These are phyloP conservation scores for Oehlia diaphana DNA, from an alignment of 192 early-diverging fungal species.

Conservation along the genomic window DNA sequence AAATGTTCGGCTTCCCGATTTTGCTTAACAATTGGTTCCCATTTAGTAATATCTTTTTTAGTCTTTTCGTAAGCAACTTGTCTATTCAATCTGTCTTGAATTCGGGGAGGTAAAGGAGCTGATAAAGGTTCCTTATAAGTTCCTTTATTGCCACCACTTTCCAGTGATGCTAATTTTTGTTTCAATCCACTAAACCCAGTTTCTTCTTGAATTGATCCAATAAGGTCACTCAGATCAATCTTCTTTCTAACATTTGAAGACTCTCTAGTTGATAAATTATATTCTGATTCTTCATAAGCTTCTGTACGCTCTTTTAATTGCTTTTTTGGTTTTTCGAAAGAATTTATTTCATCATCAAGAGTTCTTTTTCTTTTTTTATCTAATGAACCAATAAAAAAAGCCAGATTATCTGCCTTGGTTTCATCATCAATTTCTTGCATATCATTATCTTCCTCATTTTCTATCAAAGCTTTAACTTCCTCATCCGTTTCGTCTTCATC, in stretches of 20 bases:
- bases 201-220: constrained; percentile 65
- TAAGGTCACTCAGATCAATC: constrained; percentile 72
- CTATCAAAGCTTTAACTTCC: constrained; percentile 40
- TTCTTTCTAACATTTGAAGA: constrained; percentile 54
- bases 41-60: constrained; percentile 81
- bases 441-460: constrained; percentile 35
- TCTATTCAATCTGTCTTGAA: constrained; percentile 85
- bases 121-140: constrained; percentile 49
- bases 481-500: constrained; percentile 24
- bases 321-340: constrained; percentile 50
- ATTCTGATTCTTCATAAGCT: constrained; percentile 74
- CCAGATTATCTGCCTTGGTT: constrained; percentile 53
- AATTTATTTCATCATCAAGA: constrained; percentile 32
- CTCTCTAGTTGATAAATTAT: constrained; percentile 53
- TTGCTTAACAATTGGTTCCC: constrained; percentile 78
- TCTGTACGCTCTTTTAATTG: constrained; percentile 63
- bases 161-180: constrained; percentile 59
- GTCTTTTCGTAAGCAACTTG: constrained; percentile 81
- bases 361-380: constrained; percentile 57
- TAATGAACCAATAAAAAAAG: constrained; percentile 67
- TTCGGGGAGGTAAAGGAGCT: constrained; percentile 79
- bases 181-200: constrained; percentile 64
- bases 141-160: constrained; percentile 48
- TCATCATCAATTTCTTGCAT: constrained; percentile 47
- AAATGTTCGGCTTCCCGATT: constrained; percentile 87